Percentiles rank a stretch among this genome's conserved stretches.
Conservation (phyloP, 805 yeast genomes). For the Cyberlindnera nakhonratchasimensis region DNA sequence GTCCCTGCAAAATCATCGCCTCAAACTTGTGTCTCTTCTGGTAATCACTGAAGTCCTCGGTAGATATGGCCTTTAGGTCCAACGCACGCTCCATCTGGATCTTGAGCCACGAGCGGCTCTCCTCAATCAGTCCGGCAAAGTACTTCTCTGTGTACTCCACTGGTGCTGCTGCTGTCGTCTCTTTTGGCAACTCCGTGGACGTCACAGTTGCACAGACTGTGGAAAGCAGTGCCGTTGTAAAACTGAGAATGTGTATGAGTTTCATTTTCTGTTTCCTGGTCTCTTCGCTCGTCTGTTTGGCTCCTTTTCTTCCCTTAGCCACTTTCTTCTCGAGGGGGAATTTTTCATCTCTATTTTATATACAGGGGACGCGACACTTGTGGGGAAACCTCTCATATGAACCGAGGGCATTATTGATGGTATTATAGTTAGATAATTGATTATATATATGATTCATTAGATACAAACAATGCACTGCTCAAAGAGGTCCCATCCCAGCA, state of each 20-base stretch:
- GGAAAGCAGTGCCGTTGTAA: background rate
- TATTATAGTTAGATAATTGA: no score
- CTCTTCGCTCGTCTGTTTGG: no score
- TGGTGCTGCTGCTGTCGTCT: background rate
- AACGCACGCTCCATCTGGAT: conserved; percentile 9
- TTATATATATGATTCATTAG: no score
- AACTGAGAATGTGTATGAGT: background rate
- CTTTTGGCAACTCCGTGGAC: background rate
- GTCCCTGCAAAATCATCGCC: conserved; percentile 11
- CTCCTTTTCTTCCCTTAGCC: no score
- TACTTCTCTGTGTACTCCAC: conserved; percentile 3
- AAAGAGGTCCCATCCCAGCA: conserved; percentile 13
- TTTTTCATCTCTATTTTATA: no score
- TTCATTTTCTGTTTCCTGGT: no score
- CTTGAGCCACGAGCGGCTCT: conserved; percentile 6
- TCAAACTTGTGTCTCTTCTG: conserved; percentile 7
- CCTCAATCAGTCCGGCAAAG: conserved; percentile 5
- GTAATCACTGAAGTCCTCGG: conserved; percentile 5
- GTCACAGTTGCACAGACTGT: background rate
- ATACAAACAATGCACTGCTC: conserved; percentile 4
- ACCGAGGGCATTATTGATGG: no score
- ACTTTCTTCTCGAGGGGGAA: no score
- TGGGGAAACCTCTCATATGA: no score
- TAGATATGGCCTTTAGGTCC: conserved; percentile 4
- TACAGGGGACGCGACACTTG: no score